Evolutionary conservation across 139 green algal species (phyloP).

Genomic region (Haematococcus lacustris): DNA sequence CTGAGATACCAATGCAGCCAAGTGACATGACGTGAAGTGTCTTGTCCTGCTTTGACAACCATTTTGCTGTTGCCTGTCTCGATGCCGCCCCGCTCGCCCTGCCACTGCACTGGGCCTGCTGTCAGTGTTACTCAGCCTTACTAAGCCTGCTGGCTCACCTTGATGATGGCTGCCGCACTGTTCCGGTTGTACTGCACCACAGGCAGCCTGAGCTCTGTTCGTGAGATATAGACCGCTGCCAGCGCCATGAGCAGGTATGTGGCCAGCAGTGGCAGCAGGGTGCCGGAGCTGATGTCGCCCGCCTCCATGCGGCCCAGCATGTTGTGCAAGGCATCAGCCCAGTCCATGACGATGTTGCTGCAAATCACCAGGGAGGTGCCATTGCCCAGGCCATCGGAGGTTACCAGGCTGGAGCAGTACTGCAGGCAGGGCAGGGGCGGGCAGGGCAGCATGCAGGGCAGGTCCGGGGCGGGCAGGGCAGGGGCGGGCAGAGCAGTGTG

Average conservation of each 20-base stretch:
- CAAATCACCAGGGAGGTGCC: slow-evolving; percentile 53
- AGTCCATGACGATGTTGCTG: slow-evolving; percentile 41
- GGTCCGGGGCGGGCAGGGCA: no score
- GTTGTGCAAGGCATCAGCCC: slow-evolving; percentile 33
- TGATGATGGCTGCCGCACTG: background rate
- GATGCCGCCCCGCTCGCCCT: no score
- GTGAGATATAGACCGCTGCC: slow-evolving; percentile 32
- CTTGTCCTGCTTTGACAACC: no score
- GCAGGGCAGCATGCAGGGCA: slow-evolving; percentile 1
- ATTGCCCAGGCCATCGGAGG: slow-evolving; percentile 37
- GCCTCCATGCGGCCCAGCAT: slow-evolving; percentile 25
- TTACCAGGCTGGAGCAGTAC: slow-evolving; percentile 45
- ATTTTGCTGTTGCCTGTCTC: no score
- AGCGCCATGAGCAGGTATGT: slow-evolving; percentile 41
- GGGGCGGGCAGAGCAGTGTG: no score
- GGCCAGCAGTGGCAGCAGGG: slow-evolving; percentile 11
- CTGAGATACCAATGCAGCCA: no score
- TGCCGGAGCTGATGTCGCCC: slow-evolving; percentile 1
- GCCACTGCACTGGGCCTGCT: no score
- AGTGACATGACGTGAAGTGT: no score
- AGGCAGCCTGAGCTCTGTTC: slow-evolving; percentile 37
- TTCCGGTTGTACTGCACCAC: slow-evolving; percentile 39
- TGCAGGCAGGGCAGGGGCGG: slow-evolving; percentile 3
- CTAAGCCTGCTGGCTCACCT: slow-evolving; percentile 5
- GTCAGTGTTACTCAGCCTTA: no score